phyloP scores from a whole-genome alignment of 805 yeast genomes.

The Wickerhamiella cacticola region DNA sequence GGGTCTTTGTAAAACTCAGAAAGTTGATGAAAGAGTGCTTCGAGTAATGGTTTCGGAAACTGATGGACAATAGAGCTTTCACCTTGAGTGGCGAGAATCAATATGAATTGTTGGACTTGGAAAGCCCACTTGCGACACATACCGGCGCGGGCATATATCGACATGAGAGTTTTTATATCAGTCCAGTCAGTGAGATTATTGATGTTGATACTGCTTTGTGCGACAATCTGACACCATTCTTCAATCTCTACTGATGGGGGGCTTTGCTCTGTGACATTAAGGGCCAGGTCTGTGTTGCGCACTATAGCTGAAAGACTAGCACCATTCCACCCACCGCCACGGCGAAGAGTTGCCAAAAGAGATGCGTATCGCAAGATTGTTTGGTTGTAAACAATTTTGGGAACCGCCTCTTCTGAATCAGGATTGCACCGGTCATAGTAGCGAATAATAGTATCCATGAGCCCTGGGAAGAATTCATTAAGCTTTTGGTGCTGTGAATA shows the following conservation, averaged over 20 bases:
- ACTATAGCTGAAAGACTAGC: conserved; percentile 37
- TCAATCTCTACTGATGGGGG: conserved; percentile 36
- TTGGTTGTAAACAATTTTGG: conserved; percentile 69
- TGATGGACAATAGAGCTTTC: background rate
- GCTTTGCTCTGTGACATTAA: conserved; percentile 20
- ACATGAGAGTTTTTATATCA: conserved; percentile 54
- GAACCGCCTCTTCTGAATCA: conserved; percentile 57
- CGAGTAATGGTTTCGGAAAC: conserved; percentile 27
- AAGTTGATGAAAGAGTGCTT: conserved; percentile 32
- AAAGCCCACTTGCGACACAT: conserved; percentile 58
- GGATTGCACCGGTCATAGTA: conserved; percentile 14
- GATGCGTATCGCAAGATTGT: conserved; percentile 51
- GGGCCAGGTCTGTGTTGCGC: conserved; percentile 28
- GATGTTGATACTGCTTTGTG: conserved; percentile 36
- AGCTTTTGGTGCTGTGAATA: conserved; percentile 17
- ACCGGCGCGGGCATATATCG: conserved; percentile 49
- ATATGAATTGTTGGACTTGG: conserved; percentile 52
- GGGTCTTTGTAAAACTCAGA: conserved; percentile 45
- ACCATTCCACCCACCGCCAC: conserved; percentile 39
- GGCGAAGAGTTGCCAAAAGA: conserved; percentile 42
- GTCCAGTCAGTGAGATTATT: conserved; percentile 43
- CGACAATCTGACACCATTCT: conserved; percentile 36
- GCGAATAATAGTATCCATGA: conserved; percentile 27
- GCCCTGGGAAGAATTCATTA: conserved; percentile 21
- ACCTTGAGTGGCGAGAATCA: background rate